Conservation (phyloP, 116 monocot genomes). For the Iris pallida region DNA sequence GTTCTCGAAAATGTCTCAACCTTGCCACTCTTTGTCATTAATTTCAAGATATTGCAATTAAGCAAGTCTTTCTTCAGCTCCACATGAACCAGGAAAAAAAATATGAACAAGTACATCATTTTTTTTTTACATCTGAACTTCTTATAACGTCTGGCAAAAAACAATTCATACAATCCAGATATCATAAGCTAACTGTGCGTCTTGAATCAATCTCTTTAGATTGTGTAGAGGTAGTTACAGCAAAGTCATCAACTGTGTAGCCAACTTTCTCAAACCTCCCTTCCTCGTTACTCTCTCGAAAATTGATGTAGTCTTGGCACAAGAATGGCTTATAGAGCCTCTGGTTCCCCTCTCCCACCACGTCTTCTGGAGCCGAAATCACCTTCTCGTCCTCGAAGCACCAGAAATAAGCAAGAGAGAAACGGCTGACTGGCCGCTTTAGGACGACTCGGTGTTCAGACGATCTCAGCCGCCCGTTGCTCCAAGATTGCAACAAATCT, state of each 20-base stretch:
- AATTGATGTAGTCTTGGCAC: constrained; percentile 42
- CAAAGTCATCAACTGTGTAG: constrained; percentile 41
- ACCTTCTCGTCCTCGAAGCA: constrained; percentile 54
- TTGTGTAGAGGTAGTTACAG: background rate
- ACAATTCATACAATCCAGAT: background rate
- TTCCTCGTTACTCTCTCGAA: constrained; percentile 32
- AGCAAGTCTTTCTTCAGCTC: constrained; percentile 7
- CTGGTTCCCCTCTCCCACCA: constrained; percentile 19
- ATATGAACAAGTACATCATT: too few species aligned
- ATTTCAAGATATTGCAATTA: constrained; percentile 1
- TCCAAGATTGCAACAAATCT: constrained; percentile 28
- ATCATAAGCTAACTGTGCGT: constrained; percentile 8
- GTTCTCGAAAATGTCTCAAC: too few species aligned
- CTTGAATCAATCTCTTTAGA: constrained; percentile 8
- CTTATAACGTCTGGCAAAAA: too few species aligned
- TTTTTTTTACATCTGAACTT: too few species aligned
- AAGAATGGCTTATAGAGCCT: constrained; percentile 36
- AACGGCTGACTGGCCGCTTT: constrained; percentile 2
- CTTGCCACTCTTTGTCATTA: background rate
- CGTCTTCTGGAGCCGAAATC: constrained; percentile 29
- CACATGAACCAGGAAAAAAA: background rate
- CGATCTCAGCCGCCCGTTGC: constrained; percentile 16
- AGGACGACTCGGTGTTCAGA: constrained; percentile 18
- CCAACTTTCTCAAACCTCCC: constrained; percentile 53
- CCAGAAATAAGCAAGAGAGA: constrained; percentile 21